Evolutionary conservation across 129 eudicot species (phyloP).

Genomic region (Scalesia atractyloides): DNA sequence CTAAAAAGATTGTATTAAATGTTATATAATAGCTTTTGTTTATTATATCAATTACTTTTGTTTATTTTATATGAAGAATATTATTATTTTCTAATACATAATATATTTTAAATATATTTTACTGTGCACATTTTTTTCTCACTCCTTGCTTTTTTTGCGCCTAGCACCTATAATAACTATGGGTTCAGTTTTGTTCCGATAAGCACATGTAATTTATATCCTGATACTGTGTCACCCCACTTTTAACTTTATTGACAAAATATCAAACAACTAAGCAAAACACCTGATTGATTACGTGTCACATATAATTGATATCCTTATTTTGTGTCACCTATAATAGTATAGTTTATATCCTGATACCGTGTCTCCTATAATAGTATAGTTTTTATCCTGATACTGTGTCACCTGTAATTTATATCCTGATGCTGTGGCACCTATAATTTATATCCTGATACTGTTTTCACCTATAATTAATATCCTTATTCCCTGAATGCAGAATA

Average conservation of each 20-base stretch:
- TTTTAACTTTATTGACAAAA: neutral
- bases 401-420: neutral
- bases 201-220: neutral
- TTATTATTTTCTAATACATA: too few relatives aligned
- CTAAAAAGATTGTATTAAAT: too few relatives aligned
- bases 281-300: slow-evolving; percentile 3
- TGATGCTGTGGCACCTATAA: neutral
- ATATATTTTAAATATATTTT: too few relatives aligned
- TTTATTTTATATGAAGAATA: too few relatives aligned
- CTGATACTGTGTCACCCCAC: too few relatives aligned
- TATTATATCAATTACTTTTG: too few relatives aligned
- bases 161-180: too few relatives aligned
- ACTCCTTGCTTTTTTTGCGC: too few relatives aligned
- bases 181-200: neutral
- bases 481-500: slow-evolving; percentile 23
- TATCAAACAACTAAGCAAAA: neutral
- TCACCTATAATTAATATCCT: neutral
- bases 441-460: neutral
- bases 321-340: neutral
- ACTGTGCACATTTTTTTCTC: too few relatives aligned
- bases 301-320: slow-evolving; percentile 3
- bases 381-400: neutral
- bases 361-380: neutral
- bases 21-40: too few relatives aligned
- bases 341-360: neutral